Evolutionary conservation across 768 basidiomycete genomes (phyloP).

Genomic region (Rhodotorula diobovata): DNA sequence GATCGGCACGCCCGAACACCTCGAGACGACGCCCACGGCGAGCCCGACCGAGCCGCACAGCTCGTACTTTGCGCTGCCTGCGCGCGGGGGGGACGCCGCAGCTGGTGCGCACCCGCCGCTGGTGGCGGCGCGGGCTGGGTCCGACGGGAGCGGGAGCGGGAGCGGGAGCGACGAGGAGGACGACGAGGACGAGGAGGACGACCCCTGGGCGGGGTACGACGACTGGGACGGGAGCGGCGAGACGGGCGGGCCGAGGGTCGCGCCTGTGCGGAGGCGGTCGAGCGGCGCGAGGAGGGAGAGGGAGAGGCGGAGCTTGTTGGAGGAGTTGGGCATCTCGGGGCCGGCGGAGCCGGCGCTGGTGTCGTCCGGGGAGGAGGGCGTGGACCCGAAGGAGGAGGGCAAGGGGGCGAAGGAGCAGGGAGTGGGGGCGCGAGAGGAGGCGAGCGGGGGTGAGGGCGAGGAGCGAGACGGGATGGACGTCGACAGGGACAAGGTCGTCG

Average conservation of each 20-base stretch:
- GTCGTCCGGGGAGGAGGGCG: neutral
- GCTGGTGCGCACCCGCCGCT: too few relatives aligned
- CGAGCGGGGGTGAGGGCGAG: neutral
- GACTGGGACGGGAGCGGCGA: constrained; percentile 16
- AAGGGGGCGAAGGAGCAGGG: neutral
- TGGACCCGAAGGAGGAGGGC: too few relatives aligned
- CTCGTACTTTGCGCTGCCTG: neutral
- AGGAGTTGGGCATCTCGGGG: constrained; percentile 5
- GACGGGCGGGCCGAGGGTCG: neutral
- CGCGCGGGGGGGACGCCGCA: neutral
- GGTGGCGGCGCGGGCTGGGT: too few relatives aligned
- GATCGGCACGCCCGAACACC: constrained; percentile 18
- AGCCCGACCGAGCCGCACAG: neutral
- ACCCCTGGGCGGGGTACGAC: constrained; percentile 1
- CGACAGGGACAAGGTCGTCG: constrained; percentile 11
- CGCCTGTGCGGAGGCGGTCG: neutral
- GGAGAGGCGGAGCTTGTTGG: neutral
- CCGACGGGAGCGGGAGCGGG: constrained; percentile 10
- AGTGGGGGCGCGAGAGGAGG: neutral
- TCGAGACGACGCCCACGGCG: constrained; percentile 3
- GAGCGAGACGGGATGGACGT: neutral
- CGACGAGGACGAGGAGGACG: constrained; percentile 17
- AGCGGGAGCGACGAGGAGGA: constrained; percentile 2
- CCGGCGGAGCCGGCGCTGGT: neutral
- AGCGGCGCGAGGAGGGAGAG: neutral